Evolutionary conservation across 352 stramenopile genomes (phyloP).

Genomic region (Pythium coloratum): DNA sequence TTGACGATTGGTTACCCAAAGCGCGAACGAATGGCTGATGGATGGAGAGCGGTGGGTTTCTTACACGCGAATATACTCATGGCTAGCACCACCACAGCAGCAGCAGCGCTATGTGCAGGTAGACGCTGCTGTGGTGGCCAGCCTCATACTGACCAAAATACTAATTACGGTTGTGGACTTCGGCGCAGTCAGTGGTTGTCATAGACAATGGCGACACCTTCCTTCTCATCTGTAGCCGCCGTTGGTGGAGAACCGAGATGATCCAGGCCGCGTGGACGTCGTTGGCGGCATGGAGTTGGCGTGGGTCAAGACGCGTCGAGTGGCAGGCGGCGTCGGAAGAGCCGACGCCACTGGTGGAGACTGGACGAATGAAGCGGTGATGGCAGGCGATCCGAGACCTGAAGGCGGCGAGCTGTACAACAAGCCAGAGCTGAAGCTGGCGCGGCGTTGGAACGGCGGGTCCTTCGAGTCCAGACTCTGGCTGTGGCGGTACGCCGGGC

Average conservation of each 20-base stretch:
- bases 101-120: not conserved
- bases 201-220: not conserved
- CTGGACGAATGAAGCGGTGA: too few species aligned
- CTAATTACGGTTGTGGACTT: not conserved
- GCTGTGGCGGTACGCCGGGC: constrained; percentile 62
- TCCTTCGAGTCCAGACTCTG: constrained; percentile 65
- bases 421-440: not conserved
- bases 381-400: not conserved
- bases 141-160: constrained; percentile 1
- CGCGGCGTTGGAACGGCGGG: constrained; percentile 32
- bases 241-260: constrained; percentile 2
- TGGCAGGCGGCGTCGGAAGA: not conserved
- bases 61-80: constrained; percentile 2
- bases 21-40: constrained; percentile 3
- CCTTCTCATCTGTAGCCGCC: constrained; percentile 7
- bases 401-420: not conserved
- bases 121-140: not conserved
- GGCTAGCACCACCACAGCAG: not conserved
- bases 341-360: not conserved
- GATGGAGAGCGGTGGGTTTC: not conserved
- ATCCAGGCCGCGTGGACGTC: not conserved
- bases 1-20: not conserved
- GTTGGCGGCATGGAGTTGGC: constrained; percentile 19
- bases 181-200: not conserved
- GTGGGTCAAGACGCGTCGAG: constrained; percentile 16